These are phyloP conservation scores for Nannochloropsis granulata DNA, from an alignment of 108 stramenopile genomes.

Conservation along the genomic window DNA sequence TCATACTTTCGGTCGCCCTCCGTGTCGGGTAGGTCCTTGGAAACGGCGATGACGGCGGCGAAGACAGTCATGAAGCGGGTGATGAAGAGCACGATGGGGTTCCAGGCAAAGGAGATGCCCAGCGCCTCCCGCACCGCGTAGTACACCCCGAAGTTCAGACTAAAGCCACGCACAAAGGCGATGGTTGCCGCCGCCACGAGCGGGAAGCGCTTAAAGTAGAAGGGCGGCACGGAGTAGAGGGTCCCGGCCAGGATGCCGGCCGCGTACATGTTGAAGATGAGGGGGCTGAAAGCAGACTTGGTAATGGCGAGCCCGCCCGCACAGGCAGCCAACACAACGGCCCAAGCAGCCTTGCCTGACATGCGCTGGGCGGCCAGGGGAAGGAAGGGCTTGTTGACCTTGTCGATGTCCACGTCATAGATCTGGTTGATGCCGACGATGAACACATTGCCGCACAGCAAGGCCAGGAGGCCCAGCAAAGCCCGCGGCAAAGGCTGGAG, in stretches of 20 bases:
- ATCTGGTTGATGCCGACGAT: slow-evolving; percentile 96
- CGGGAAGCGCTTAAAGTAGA: slow-evolving; percentile 77
- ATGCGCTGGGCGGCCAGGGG: slow-evolving; percentile 89
- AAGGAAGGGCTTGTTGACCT: slow-evolving; percentile 87
- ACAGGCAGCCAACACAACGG: slow-evolving; percentile 42
- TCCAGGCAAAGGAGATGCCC: slow-evolving; percentile 69
- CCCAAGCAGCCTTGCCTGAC: slow-evolving; percentile 61
- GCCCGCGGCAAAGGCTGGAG: slow-evolving; percentile 64
- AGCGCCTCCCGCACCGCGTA: slow-evolving; percentile 88
- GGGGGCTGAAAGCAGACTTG: slow-evolving; percentile 50
- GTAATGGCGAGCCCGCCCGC: slow-evolving; percentile 16
- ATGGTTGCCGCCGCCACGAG: slow-evolving; percentile 76
- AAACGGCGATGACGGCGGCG: slow-evolving; percentile 81
- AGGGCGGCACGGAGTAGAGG: slow-evolving; percentile 79
- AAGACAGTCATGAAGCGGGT: slow-evolving; percentile 87
- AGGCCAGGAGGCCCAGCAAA: slow-evolving; percentile 61
- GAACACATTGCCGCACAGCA: slow-evolving; percentile 81
- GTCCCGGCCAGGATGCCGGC: slow-evolving; percentile 65
- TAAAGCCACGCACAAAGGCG: slow-evolving; percentile 81
- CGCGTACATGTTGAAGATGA: slow-evolving; percentile 71
- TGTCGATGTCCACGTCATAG: slow-evolving; percentile 81
- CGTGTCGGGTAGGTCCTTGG: slow-evolving; percentile 85
- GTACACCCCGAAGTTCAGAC: slow-evolving; percentile 90
- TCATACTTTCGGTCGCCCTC: slow-evolving; percentile 75
- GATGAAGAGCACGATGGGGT: slow-evolving; percentile 72